Base-by-base conservation (phyloP, 2,329 filamentous ascomycete genomes). In the Parastagonospora nodorum region DNA sequence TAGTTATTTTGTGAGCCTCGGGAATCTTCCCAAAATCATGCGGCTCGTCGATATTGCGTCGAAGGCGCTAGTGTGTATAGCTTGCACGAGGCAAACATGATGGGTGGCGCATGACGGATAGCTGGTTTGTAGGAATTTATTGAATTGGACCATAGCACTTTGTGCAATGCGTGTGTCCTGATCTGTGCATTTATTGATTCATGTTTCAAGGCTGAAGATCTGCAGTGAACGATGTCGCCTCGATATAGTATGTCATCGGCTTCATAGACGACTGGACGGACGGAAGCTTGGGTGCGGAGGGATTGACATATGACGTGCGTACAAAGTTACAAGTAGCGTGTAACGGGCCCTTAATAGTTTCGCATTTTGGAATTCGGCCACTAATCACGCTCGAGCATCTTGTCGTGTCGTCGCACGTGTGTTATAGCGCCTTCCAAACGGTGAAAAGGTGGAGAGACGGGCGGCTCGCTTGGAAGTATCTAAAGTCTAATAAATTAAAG, bases 11-110 rank as follows among this genome's bases (percentile, higher is more conserved):
- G 27, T 58, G 50, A 47, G 43, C 53, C 55, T 56, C 53, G 53
- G 55, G 55, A 53, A 49, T 40, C 53, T 56, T 47, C 41, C 53
- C 19, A 24, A 24, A 58, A 41, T 28, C 41, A 45, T 51, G 45
- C 45, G 41, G 50, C 27, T 19, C 27, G 33, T 47, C 47, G 36
- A 56, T 51, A 53, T 51, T 51, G 45, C 35, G 35, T 39, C 28
- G 45, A 46, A 43, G 47, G 8, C 38, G 50, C 46, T 24, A 24
- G 19, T 24, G 19, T 24, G 19, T 24, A 24, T 24, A 24, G 19
- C 19, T 24, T 5, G 19, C 19, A 5, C 19, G 19, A 24, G 19
- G 19, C 41, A 33, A 53, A 38, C 33, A 42, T 38, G 47, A 42
- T 47, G n/a, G n/a, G n/a, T n/a, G n/a, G n/a, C n/a, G 45, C 16